A percentile compares a stretch with the other conserved stretches of the same genome.
These are phyloP conservation scores for Pseudogymnoascus sp. DNA, from an alignment of 2,329 filamentous ascomycete species.

Conservation along the genomic window DNA sequence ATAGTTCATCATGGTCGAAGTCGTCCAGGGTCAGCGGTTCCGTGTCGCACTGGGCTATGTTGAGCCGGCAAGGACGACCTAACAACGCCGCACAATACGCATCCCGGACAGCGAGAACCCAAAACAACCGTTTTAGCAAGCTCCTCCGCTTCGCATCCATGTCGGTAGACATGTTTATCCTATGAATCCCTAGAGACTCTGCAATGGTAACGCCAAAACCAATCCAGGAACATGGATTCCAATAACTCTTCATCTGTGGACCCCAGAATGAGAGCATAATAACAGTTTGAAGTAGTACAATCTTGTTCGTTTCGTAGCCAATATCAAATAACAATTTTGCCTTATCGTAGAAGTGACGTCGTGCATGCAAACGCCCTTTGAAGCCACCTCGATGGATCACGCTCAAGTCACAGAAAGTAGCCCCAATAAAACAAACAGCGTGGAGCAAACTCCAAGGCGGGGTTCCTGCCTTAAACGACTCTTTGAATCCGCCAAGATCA, in stretches of 20 bases:
- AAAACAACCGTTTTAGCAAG: conserved; percentile 12
- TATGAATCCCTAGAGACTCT: conserved; percentile 11
- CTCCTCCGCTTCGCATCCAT: conserved; percentile 10
- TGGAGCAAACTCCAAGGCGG: conserved; percentile 12
- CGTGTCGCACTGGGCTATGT: conserved; percentile 12
- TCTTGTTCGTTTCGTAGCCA: conserved; percentile 12
- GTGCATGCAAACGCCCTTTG: conserved; percentile 13
- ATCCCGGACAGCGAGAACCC: conserved; percentile 11
- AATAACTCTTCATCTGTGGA: conserved; percentile 7
- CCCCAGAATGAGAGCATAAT: conserved; percentile 13
- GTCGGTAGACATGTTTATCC: conserved; percentile 8
- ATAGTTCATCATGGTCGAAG: neutral
- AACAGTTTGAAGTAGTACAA: conserved; percentile 12
- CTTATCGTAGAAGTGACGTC: conserved; percentile 12
- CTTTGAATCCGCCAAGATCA: conserved; percentile 1
- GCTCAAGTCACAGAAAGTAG: conserved; percentile 12
- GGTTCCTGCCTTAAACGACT: conserved; percentile 11
- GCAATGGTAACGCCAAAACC: conserved; percentile 12
- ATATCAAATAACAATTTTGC: conserved; percentile 13
- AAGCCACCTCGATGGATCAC: conserved; percentile 12
- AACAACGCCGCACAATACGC: conserved; percentile 12
- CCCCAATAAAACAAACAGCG: conserved; percentile 12
- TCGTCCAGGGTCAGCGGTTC: neutral
- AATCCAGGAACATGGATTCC: conserved; percentile 11
- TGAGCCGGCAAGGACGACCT: conserved; percentile 12